Base-by-base conservation (phyloP, 495 filamentous ascomycete genomes). In the Penicillium pancosmium region DNA sequence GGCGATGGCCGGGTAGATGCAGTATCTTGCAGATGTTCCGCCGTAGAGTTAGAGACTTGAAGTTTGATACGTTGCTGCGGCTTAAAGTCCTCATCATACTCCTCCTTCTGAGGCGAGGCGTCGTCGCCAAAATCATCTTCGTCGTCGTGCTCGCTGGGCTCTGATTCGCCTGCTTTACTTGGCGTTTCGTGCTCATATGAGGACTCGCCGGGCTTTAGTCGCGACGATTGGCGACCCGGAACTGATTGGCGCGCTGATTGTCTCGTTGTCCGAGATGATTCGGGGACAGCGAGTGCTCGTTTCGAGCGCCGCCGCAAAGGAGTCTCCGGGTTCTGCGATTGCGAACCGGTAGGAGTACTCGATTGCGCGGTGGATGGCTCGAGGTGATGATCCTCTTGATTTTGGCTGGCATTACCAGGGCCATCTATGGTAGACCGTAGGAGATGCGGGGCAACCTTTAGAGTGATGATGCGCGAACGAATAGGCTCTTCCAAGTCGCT, bases 181-280 rank as follows among this genome's bases (percentile, higher is more conserved):
- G 60, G 60, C 21, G 57, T 64, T 36, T 77, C 70, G 25, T 60
- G 54, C 3, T 55, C 55, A 10, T 50, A 23, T 9, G 56, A 23
- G 3, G 27, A 40, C 21, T 68, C 55, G 19, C 33, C 63, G 40
- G 67, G 55, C 56, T 65, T 74, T 18, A 75, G 59, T 53, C 75
- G 66, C 18, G 73, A 65, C 3, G 77, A 77, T 51, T 73, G 69
- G 23, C 76, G 69, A 11, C 71, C 36, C 66, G 73, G 69, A 13
- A 68, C 36, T 66, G 73, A 40, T 18, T 52, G 19, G 15, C 76
- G 67, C 23, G 73, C 66, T 8, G 77, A 76, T 51, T 73, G 69
- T 25, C 77, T 69, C 9, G 74, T 76, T 21, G 70, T 72, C 19
- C 73, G 68, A 8, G 76, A 76, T 10, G 74, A 75, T 57, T 76